Conservation (phyloP, 352 stramenopile species). For the Phytophthora lateralis region DNA sequence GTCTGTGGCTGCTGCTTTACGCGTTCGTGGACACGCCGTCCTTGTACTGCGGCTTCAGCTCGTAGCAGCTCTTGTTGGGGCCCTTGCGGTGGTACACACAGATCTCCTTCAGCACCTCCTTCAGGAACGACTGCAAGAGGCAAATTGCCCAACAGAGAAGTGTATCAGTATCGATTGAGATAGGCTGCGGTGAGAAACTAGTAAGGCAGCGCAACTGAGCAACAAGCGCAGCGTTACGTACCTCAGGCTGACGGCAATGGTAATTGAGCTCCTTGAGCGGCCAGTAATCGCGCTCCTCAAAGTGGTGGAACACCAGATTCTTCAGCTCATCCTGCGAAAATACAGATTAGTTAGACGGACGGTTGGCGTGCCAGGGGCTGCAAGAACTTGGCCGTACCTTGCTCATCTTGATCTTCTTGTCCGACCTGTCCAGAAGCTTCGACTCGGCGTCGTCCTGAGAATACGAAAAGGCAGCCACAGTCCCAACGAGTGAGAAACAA, state of each 20-base stretch:
- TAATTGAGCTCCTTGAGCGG: constrained; percentile 90
- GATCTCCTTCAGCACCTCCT: constrained; percentile 90
- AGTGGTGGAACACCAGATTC: constrained; percentile 88
- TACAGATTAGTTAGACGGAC: no score
- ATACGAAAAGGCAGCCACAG: neutral
- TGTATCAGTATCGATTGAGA: neutral
- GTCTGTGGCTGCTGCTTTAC: constrained; percentile 13
- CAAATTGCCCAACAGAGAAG: neutral
- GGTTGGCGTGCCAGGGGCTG: no score
- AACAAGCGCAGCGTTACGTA: constrained; percentile 18
- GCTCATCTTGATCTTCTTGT: constrained; percentile 93
- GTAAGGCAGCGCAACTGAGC: no score
- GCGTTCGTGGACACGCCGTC: constrained; percentile 53
- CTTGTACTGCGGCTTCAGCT: constrained; percentile 90
- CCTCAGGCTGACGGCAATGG: constrained; percentile 88
- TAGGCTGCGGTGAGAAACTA: no score
- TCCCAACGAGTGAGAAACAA: no score
- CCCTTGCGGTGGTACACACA: constrained; percentile 89
- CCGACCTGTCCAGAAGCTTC: constrained; percentile 68
- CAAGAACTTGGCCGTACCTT: constrained; percentile 45
- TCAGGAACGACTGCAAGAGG: constrained; percentile 74
- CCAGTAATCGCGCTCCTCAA: constrained; percentile 88
- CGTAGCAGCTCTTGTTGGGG: constrained; percentile 91
- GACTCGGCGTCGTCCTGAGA: constrained; percentile 51
- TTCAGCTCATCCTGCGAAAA: constrained; percentile 82